Conservation (phyloP, 176 grass and related monocot species). For the Carex parvula region DNA sequence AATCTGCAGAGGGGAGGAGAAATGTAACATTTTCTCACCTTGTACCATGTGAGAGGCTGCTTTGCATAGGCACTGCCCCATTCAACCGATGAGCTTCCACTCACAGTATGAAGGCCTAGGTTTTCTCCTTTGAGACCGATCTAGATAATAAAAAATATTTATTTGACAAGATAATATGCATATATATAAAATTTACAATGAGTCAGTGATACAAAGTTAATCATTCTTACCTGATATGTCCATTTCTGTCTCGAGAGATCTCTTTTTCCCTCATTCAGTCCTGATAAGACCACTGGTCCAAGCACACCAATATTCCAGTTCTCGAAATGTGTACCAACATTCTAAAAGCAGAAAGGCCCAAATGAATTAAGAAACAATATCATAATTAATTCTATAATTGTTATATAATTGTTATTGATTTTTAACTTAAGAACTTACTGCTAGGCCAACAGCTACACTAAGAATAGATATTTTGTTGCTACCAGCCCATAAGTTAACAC, state of each 20-base stretch:
- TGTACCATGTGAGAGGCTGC: slow-evolving; percentile 90
- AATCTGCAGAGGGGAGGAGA: background rate
- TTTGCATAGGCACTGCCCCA: slow-evolving; percentile 44
- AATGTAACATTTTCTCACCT: slow-evolving; percentile 37
- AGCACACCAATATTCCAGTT: slow-evolving; percentile 78
- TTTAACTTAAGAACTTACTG: slow-evolving; percentile 40
- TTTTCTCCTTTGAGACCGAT: slow-evolving; percentile 76
- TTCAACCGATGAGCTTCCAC: slow-evolving; percentile 68
- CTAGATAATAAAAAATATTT: slow-evolving; percentile 34
- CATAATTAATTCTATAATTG: background rate
- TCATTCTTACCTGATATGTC: slow-evolving; percentile 63
- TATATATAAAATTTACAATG: background rate
- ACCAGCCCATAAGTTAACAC: slow-evolving; percentile 70
- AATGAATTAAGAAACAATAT: background rate
- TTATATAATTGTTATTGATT: background rate
- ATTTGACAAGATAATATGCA: background rate
- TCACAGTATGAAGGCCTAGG: slow-evolving; percentile 43
- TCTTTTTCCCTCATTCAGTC: slow-evolving; percentile 61
- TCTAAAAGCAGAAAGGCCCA: slow-evolving; percentile 30
- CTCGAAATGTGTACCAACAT: slow-evolving; percentile 76
- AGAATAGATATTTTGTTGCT: slow-evolving; percentile 93
- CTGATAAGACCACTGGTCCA: slow-evolving; percentile 58
- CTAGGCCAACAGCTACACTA: slow-evolving; percentile 73
- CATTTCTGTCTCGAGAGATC: slow-evolving; percentile 82
- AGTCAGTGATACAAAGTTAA: background rate